Percentiles rank a stretch among this genome's conserved stretches.
These are phyloP conservation scores for Ganoderma resinaceum DNA, from an alignment of 1,284 basidiomycete genomes.

Conservation along the genomic window DNA sequence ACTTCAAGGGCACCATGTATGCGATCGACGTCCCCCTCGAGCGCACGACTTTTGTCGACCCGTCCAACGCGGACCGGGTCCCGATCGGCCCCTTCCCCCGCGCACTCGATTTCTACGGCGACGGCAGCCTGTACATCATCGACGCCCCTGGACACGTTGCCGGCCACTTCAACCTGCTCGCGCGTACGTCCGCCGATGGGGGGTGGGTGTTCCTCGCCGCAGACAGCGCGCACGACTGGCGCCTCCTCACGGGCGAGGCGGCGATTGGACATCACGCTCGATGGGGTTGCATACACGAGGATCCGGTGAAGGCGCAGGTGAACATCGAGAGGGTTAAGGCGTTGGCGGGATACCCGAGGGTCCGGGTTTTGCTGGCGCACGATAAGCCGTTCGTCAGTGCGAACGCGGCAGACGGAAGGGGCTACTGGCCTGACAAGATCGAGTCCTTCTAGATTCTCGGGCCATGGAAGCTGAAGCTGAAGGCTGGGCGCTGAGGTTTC, in stretches of 20 bases:
- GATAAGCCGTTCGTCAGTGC: conserved; percentile 57
- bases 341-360: conserved; percentile 45
- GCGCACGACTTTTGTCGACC: conserved; percentile 21
- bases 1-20: conserved; percentile 30
- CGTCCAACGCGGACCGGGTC: conserved; percentile 7
- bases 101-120: conserved; percentile 41
- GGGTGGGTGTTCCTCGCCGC: conserved; percentile 62
- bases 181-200: conserved; percentile 56
- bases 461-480: neutral
- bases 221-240: conserved; percentile 62
- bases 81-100: conserved; percentile 40
- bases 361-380: conserved; percentile 57
- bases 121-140: conserved; percentile 41
- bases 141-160: conserved; percentile 41
- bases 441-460: neutral
- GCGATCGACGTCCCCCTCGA: conserved; percentile 23
- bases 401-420: conserved; percentile 45
- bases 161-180: conserved; percentile 42
- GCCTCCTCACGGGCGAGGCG: conserved; percentile 55
- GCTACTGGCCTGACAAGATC: conserved; percentile 49
- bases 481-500: neutral
- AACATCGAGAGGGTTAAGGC: conserved; percentile 49
- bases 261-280: conserved; percentile 43
- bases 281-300: conserved; percentile 48
- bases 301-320: conserved; percentile 49